These are phyloP conservation scores for Talaromyces marneffei DNA, from an alignment of 2,329 filamentous ascomycete species.

Conservation along the genomic window DNA sequence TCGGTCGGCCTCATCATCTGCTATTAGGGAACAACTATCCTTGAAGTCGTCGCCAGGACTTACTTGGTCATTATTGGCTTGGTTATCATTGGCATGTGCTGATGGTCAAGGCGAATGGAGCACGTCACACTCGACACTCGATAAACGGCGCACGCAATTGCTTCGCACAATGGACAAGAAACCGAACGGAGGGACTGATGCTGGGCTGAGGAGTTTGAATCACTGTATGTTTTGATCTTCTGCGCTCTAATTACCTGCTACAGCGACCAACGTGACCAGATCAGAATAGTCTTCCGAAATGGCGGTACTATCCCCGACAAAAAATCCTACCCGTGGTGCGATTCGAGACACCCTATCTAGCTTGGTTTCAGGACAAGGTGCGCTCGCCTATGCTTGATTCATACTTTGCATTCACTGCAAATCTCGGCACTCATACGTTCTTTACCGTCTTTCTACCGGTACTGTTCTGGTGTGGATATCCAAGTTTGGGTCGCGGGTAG, in stretches of 20 bases:
- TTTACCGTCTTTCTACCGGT: slow-evolving; percentile 96
- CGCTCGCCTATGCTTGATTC: slow-evolving; percentile 82
- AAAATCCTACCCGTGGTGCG: slow-evolving; percentile 77
- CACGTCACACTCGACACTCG: slow-evolving; percentile 6
- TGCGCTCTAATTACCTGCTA: neutral
- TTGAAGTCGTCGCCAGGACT: neutral
- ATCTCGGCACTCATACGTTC: slow-evolving; percentile 95
- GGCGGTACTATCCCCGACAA: slow-evolving; percentile 83
- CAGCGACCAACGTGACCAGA: slow-evolving; percentile 48
- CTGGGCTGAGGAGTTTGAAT: slow-evolving; percentile 69
- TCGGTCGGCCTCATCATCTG: neutral
- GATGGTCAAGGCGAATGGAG: slow-evolving; percentile 13
- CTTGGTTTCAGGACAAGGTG: slow-evolving; percentile 72
- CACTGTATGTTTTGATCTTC: slow-evolving; percentile 51
- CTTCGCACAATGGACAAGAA: slow-evolving; percentile 34
- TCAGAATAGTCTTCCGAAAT: slow-evolving; percentile 72
- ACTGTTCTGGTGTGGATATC: slow-evolving; percentile 92
- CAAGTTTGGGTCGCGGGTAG: slow-evolving; percentile 78
- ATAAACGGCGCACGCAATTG: slow-evolving; percentile 10
- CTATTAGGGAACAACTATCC: neutral
- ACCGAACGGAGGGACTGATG: slow-evolving; percentile 14
- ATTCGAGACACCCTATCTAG: slow-evolving; percentile 92
- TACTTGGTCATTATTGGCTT: no score
- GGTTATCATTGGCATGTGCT: slow-evolving; percentile 1
- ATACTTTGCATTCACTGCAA: slow-evolving; percentile 95